A percentile compares a stretch with the other conserved stretches of the same genome.
phyloP scores from a whole-genome alignment of 106 monocot genomes.

The Gastrodia elata region DNA sequence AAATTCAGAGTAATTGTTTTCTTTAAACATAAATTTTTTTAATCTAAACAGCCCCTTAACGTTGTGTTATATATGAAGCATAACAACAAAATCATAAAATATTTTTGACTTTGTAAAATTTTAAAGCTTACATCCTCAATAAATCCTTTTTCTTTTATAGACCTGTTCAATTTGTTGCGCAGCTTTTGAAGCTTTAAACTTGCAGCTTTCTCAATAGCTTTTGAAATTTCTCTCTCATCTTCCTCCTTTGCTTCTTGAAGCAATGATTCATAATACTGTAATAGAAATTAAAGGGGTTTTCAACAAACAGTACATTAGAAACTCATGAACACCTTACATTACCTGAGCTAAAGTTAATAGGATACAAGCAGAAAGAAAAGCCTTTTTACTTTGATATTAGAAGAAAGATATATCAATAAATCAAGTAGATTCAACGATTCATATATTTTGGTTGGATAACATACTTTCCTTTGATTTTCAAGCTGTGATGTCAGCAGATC shows the following conservation, averaged over 20 bases:
- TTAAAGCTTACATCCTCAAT: slow-evolving; percentile 53
- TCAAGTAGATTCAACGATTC: neutral
- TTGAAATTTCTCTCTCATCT: slow-evolving; percentile 49
- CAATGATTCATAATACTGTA: slow-evolving; percentile 74
- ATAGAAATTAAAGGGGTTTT: neutral
- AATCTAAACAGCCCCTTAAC: neutral
- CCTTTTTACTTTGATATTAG: neutral
- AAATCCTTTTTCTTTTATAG: slow-evolving; percentile 60
- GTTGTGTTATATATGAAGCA: neutral
- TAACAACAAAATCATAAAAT: neutral
- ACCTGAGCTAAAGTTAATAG: neutral
- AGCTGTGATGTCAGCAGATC: slow-evolving; percentile 77
- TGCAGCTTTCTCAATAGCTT: slow-evolving; percentile 56
- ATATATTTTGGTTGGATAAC: neutral
- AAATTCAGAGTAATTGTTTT: no score
- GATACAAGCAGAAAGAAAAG: neutral
- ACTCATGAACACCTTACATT: neutral
- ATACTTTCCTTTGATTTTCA: slow-evolving; percentile 85
- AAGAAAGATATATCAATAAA: neutral
- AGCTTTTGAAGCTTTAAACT: slow-evolving; percentile 58
- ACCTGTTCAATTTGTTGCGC: slow-evolving; percentile 52
- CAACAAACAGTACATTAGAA: neutral
- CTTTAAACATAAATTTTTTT: no score
- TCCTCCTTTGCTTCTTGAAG: slow-evolving; percentile 63
- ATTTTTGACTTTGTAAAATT: neutral